phyloP scores from a whole-genome alignment of 352 stramenopile genomes.

The Phytophthora multivora region DNA sequence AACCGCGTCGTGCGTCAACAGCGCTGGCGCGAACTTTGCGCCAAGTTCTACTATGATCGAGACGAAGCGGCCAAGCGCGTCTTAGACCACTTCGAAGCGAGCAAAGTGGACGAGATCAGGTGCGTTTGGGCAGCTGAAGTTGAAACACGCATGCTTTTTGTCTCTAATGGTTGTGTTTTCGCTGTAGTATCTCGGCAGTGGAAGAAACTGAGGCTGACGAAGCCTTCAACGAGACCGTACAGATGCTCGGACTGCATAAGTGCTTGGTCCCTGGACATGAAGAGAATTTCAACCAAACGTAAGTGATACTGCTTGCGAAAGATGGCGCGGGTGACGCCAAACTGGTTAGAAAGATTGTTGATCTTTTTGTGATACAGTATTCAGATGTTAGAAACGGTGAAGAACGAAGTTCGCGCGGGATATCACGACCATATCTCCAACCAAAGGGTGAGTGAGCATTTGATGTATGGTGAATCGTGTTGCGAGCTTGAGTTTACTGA shows the following conservation, averaged over 20 bases:
- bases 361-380: conserved; percentile 37
- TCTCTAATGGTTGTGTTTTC: background rate
- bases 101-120: conserved; percentile 71
- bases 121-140: conserved; percentile 12
- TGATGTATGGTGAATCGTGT: background rate
- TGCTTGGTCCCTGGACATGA: conserved; percentile 47
- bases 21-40: conserved; percentile 63
- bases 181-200: conserved; percentile 34
- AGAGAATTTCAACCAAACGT: conserved; percentile 48
- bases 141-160: background rate
- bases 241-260: conserved; percentile 47
- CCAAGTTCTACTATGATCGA: conserved; percentile 66
- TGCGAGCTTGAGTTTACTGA: background rate
- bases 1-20: conserved; percentile 38
- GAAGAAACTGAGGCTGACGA: conserved; percentile 21
- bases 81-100: conserved; percentile 69
- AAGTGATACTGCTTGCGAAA: background rate
- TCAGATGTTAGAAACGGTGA: conserved; percentile 58
- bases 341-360: no score
- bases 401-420: conserved; percentile 65
- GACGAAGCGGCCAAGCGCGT: conserved; percentile 64
- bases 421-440: conserved; percentile 61
- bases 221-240: conserved; percentile 32
- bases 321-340: background rate
- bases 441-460: conserved; percentile 35